These are phyloP conservation scores for Hyaloscypha bicolor DNA, from an alignment of 495 filamentous ascomycete genomes.

Conservation along the genomic window DNA sequence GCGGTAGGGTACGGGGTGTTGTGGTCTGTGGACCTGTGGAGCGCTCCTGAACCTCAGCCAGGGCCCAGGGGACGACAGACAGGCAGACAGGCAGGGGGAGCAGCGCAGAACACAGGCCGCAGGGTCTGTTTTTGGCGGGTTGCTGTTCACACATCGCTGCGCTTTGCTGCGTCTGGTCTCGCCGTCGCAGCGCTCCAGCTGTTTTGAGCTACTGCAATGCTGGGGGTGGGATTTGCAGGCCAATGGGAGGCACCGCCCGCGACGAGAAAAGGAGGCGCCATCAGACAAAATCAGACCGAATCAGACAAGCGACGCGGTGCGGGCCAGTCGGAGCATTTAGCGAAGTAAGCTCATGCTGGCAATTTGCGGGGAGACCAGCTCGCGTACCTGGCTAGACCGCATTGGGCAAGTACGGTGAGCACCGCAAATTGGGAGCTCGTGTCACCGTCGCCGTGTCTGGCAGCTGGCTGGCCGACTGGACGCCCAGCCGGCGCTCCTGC, in stretches of 20 bases:
- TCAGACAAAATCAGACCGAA: background rate
- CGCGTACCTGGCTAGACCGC: slow-evolving; percentile 11
- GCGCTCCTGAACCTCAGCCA: background rate
- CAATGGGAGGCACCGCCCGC: background rate
- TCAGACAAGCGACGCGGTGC: too few species aligned
- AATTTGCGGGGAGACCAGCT: slow-evolving; percentile 12
- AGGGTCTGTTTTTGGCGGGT: too few species aligned
- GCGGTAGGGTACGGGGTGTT: too few species aligned
- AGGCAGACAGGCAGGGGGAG: background rate
- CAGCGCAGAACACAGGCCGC: background rate
- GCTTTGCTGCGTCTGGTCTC: background rate
- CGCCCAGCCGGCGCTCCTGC: too few species aligned
- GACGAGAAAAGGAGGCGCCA: background rate
- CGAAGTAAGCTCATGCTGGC: slow-evolving; percentile 2
- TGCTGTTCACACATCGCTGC: background rate
- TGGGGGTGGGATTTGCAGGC: background rate
- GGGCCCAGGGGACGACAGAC: background rate
- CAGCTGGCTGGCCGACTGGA: too few species aligned
- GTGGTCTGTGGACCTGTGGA: too few species aligned
- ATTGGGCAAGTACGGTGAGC: background rate
- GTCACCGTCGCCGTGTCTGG: background rate
- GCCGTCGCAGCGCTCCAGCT: background rate
- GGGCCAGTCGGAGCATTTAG: slow-evolving; percentile 12
- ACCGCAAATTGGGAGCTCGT: slow-evolving; percentile 9
- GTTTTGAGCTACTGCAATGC: background rate